Percentiles rank a stretch among this genome's conserved stretches.
Conservation (phyloP, 192 early-diverging fungal genomes). For the Backusella luteola region DNA sequence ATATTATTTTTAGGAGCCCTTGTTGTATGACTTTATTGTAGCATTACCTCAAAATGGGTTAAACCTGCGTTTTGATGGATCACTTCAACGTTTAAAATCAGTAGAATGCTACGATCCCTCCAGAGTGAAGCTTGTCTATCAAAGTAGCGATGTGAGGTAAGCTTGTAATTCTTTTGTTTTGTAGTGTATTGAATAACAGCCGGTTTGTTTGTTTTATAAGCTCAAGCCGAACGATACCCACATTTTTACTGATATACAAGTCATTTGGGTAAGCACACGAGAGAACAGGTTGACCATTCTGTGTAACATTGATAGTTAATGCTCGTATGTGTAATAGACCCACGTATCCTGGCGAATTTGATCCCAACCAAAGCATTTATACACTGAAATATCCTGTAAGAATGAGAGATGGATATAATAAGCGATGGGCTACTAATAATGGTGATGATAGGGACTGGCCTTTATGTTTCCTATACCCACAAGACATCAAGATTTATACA, state of each 20-base stretch:
- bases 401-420: neutral
- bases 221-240: slow-evolving; percentile 61
- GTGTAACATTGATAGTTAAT: slow-evolving; percentile 23
- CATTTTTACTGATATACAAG: slow-evolving; percentile 65
- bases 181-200: neutral
- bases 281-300: neutral
- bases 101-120: slow-evolving; percentile 66
- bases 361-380: slow-evolving; percentile 48
- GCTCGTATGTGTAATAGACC: slow-evolving; percentile 34
- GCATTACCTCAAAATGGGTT: slow-evolving; percentile 12
- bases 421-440: neutral
- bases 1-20: slow-evolving; percentile 3
- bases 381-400: slow-evolving; percentile 70
- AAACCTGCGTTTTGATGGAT: slow-evolving; percentile 19
- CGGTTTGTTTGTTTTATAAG: slow-evolving; percentile 21
- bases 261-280: slow-evolving; percentile 58
- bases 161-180: slow-evolving; percentile 43
- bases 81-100: slow-evolving; percentile 33
- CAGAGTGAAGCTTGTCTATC: slow-evolving; percentile 20
- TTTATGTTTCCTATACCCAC: slow-evolving; percentile 72
- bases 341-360: slow-evolving; percentile 63
- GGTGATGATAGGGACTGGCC: slow-evolving; percentile 54
- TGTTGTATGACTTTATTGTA: slow-evolving; percentile 14
- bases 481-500: slow-evolving; percentile 48
- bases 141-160: slow-evolving; percentile 21